Evolutionary conservation across 2,329 filamentous ascomycete species (phyloP).

Genomic region (Tolypocladium cylindrosporum): DNA sequence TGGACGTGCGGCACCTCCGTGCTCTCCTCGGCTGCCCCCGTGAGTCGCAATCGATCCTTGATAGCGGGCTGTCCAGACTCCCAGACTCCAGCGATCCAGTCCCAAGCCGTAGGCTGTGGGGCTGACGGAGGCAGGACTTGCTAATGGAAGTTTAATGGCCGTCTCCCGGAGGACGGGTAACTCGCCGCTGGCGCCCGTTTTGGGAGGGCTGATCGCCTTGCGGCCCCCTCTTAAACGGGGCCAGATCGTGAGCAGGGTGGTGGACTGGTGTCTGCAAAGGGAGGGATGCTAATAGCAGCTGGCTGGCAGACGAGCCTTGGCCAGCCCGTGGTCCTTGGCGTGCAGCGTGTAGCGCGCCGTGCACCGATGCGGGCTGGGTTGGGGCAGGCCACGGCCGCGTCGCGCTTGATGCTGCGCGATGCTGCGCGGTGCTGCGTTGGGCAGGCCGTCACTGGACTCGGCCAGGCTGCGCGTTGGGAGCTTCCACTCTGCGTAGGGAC

Average conservation of each 20-base stretch:
- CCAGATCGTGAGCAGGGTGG: neutral
- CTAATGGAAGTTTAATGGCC: neutral
- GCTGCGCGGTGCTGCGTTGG: neutral
- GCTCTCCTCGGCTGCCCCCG: neutral
- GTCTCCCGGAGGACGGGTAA: neutral
- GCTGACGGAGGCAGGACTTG: neutral
- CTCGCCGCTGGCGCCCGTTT: neutral
- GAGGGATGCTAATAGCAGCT: neutral
- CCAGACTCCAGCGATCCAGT: neutral
- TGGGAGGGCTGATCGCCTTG: neutral
- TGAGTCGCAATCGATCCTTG: too few relatives aligned
- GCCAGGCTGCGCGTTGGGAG: neutral
- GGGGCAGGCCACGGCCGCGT: neutral
- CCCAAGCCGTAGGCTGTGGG: neutral
- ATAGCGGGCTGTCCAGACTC: neutral
- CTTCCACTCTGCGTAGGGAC: neutral
- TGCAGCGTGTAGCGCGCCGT: neutral
- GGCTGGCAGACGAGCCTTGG: neutral
- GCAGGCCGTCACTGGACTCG: neutral
- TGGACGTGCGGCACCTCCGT: neutral
- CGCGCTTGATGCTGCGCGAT: too few relatives aligned
- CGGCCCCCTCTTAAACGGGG: neutral
- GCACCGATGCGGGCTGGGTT: neutral
- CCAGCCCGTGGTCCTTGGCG: neutral
- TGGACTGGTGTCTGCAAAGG: neutral